Evolutionary conservation across 2,329 filamentous ascomycete genomes (phyloP), one percentile per base, ranked within the genome.

Genomic region (Tympanopsis confertula): DNA sequence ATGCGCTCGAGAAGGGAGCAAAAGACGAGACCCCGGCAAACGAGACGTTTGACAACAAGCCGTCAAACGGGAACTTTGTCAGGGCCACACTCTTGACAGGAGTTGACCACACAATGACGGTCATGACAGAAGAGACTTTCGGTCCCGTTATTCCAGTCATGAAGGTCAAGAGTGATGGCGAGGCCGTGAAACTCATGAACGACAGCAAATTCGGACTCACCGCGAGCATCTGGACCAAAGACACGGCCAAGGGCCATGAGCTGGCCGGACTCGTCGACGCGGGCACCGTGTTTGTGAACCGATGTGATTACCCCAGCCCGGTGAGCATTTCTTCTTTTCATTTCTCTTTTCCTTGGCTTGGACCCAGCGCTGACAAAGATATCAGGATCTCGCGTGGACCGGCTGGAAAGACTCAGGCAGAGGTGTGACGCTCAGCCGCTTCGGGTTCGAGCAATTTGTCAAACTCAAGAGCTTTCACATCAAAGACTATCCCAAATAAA

Each of bases 381-480:
- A 39, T 40, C 49, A 89, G 84, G 86, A 94, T 58, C 74, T 94
- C 47, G 86, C 87, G n/a, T 94, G 86, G 86, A 91, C 88, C 2
- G 89, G 89, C 10, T 95, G 87, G 87, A 96, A 96, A 68, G 87
- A 94, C 57, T 94, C 87, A 42, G 89, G 89, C 45, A 88, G 85
- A 59, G 89, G 89, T 17, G 82, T 88, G 49, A 95, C 88, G 7
- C 63, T 96, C 50, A 91, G 86, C 62, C 79, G 68, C 49, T 94
- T 88, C 52, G 89, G 89, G 10, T 96, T 93, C 54, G 89, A 95
- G 50, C 86, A 94, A 55, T 96, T 95, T 55, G 82, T 93, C 54
- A 94, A 91, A 70, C 71, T 94, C 51, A 95, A 95, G 78, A 94
- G 85, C 68, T 93, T 82, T 59, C 89, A 96, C 59, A 57, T 95